These are phyloP conservation scores for Capsicum baccatum DNA, from an alignment of 257 asterid genomes.

Conservation along the genomic window DNA sequence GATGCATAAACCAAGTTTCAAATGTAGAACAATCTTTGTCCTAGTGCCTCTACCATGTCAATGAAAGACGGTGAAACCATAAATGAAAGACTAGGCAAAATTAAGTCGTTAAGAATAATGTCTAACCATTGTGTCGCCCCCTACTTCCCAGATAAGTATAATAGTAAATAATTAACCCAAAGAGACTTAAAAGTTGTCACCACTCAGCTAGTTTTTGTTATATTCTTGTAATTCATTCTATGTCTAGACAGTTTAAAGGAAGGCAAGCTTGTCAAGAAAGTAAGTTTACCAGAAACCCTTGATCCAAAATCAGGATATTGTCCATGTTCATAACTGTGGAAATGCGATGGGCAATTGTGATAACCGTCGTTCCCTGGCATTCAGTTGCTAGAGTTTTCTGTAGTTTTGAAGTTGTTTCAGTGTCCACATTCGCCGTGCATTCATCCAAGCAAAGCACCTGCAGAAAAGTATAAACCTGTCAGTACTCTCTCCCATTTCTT, in stretches of 20 bases:
- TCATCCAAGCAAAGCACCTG: constrained; percentile 94
- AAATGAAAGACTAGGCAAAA: neutral
- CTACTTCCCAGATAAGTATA: neutral
- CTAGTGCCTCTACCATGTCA: neutral
- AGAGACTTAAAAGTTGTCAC: neutral
- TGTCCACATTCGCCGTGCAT: constrained; percentile 86
- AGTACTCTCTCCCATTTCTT: neutral
- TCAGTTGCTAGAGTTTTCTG: constrained; percentile 67
- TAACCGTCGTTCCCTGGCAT: constrained; percentile 58
- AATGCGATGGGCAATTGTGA: constrained; percentile 93
- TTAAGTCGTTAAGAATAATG: neutral
- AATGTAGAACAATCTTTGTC: neutral
- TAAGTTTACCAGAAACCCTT: constrained; percentile 67
- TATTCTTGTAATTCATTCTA: neutral
- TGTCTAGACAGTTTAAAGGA: constrained; percentile 6
- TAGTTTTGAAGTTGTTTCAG: constrained; percentile 81
- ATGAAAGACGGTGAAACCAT: neutral
- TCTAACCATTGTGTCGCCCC: neutral
- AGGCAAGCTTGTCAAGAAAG: neutral
- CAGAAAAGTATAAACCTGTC: constrained; percentile 8
- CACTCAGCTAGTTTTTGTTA: neutral
- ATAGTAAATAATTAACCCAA: neutral
- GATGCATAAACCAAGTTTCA: neutral
- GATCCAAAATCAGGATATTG: constrained; percentile 71
- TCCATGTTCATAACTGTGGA: constrained; percentile 83